Percentiles rank a stretch among this genome's conserved stretches.
Conservation (phyloP, 208 protist species). For the Acanthamoeba sp. region DNA sequence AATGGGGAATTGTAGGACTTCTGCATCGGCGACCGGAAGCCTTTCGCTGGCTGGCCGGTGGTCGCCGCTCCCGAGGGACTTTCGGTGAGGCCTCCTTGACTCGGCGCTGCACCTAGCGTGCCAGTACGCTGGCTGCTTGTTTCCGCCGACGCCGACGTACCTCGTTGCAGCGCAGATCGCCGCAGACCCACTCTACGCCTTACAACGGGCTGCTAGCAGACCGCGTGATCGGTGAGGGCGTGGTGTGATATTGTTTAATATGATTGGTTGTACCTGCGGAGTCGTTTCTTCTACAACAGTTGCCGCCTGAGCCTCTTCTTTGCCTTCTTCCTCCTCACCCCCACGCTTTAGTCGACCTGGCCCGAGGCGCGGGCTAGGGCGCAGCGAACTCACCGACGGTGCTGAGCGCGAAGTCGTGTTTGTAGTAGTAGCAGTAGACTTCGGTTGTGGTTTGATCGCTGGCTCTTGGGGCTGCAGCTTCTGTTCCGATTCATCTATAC, state of each 20-base stretch:
- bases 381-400: too few relatives aligned
- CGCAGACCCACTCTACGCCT: conserved; percentile 21
- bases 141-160: background rate
- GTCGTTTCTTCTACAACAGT: background rate
- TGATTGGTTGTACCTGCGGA: background rate
- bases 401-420: background rate
- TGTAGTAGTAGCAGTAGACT: background rate
- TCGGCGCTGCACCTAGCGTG: too few relatives aligned
- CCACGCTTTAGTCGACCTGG: background rate
- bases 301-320: background rate
- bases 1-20: conserved; percentile 44
- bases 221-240: too few relatives aligned
- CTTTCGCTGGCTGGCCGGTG: background rate
- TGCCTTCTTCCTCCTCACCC: background rate
- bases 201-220: background rate
- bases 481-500: background rate
- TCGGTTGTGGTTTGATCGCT: background rate
- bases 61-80: too few relatives aligned
- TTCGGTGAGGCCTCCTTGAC: too few relatives aligned
- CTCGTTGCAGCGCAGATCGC: background rate
- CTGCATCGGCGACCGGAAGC: conserved; percentile 13
- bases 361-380: background rate
- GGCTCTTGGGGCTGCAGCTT: too few relatives aligned
- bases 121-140: background rate
- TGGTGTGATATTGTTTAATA: too few relatives aligned